Evolutionary conservation across 148 eudicot genomes (phyloP), one percentile per base, ranked within the genome.

Genomic region (Cornus suecica): DNA sequence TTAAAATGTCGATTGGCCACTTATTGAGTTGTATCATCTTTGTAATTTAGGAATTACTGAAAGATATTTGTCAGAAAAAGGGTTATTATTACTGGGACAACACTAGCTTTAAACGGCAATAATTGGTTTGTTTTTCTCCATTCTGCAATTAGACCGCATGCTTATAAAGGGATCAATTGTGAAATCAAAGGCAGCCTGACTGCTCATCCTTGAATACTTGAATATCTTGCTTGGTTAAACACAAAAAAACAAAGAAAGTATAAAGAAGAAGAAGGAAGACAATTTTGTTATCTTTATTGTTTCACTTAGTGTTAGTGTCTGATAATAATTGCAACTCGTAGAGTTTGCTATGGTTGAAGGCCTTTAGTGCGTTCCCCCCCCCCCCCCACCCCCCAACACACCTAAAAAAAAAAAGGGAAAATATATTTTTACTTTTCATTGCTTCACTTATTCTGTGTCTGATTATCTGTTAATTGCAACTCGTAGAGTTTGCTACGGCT

Each of bases 301-400:
- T 22, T 28, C 41, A 54, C 11, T 67, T 3, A n/a, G 51, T 9
- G 68, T 76, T n/a, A n/a, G 25, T 18, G 23, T 28, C n/a, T 29
- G 32, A 30, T 18, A 56, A 71, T 27, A 51, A 25, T 67, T 66
- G 37, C 68, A 72, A 52, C 5, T 51, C 73, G 16, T 74, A 92
- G 97, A 72, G 94, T 77, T 74, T 92, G 71, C 63, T 88, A 10
- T 75, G 87, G 66, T 65, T 90, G 81, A 88, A 87, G 80, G 97
- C n/a, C 42, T 14, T 20, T 15, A 20, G 14, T 52, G 58, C 22
- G 14, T 52, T 3, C 22, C 20, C 1, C 16, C 1, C 20, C 56
- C n/a, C n/a, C n/a, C n/a, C n/a, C n/a, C n/a, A n/a, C n/a, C n/a
- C n/a, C n/a, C n/a, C n/a, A n/a, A n/a, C n/a, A n/a, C n/a, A n/a